These are phyloP conservation scores for Kalmusia sp. DNA, from an alignment of 2,329 filamentous ascomycete species.

Conservation along the genomic window DNA sequence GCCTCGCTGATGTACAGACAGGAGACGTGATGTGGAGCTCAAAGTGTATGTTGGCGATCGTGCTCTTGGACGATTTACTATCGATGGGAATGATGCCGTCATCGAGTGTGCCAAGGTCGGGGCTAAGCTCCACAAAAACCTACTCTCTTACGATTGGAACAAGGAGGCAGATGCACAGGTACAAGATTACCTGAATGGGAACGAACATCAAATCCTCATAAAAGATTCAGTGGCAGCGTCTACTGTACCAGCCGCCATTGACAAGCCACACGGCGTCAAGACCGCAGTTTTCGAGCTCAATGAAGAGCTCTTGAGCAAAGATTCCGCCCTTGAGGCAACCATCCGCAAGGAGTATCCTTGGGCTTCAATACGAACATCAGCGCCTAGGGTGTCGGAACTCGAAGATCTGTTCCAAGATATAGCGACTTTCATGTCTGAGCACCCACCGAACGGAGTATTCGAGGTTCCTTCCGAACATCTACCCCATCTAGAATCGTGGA, in stretches of 20 bases:
- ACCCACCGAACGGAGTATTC: conserved; percentile 5
- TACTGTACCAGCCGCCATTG: neutral
- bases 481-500: neutral
- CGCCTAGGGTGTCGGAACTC: neutral
- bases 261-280: conserved; percentile 15
- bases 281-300: conserved; percentile 16
- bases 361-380: conserved; percentile 5
- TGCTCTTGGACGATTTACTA: neutral
- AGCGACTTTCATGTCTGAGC: conserved; percentile 6
- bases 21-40: neutral
- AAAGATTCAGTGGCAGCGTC: no score
- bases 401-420: conserved; percentile 11
- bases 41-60: neutral
- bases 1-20: neutral
- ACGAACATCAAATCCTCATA: neutral
- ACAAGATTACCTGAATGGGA: neutral
- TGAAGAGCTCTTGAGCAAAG: neutral
- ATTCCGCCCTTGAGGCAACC: conserved; percentile 2
- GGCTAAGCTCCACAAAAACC: neutral
- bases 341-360: conserved; percentile 16
- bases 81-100: neutral
- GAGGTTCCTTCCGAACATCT: neutral
- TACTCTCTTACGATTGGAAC: neutral
- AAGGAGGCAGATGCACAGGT: neutral
- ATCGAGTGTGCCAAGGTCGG: neutral